Conservation (phyloP, 78 protist species). For the Planoprotostelium fungivorum region DNA sequence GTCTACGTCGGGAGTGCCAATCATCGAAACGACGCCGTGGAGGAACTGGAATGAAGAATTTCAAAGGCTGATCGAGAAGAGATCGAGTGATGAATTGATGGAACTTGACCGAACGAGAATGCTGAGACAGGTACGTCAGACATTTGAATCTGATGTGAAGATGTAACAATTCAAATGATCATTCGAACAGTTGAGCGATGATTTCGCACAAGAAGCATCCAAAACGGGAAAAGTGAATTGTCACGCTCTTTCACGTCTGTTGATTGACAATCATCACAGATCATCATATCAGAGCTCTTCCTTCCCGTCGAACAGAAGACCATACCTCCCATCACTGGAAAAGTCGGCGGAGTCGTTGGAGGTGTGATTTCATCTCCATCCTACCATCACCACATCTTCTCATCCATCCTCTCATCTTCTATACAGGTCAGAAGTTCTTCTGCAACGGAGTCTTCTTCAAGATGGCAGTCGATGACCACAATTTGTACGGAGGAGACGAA, state of each 20-base stretch:
- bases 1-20: too few relatives aligned
- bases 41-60: background rate
- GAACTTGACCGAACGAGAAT: background rate
- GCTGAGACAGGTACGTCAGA: background rate
- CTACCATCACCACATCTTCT: too few relatives aligned
- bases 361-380: constrained; percentile 42
- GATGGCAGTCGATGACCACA: constrained; percentile 59
- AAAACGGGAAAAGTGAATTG: background rate
- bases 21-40: background rate
- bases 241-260: too few relatives aligned
- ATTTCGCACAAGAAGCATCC: background rate
- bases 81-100: background rate
- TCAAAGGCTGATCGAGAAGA: background rate
- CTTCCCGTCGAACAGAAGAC: constrained; percentile 41
- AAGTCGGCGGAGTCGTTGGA: constrained; percentile 66
- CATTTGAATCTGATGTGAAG: background rate
- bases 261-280: background rate
- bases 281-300: constrained; percentile 18
- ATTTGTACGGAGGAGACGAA: constrained; percentile 58
- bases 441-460: constrained; percentile 57
- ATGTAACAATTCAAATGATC: too few relatives aligned
- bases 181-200: background rate
- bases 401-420: background rate
- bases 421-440: constrained; percentile 27
- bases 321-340: constrained; percentile 43